Evolutionary conservation across 176 grass and related monocot genomes (phyloP).

Genomic region (Tillandsia fasciculata): DNA sequence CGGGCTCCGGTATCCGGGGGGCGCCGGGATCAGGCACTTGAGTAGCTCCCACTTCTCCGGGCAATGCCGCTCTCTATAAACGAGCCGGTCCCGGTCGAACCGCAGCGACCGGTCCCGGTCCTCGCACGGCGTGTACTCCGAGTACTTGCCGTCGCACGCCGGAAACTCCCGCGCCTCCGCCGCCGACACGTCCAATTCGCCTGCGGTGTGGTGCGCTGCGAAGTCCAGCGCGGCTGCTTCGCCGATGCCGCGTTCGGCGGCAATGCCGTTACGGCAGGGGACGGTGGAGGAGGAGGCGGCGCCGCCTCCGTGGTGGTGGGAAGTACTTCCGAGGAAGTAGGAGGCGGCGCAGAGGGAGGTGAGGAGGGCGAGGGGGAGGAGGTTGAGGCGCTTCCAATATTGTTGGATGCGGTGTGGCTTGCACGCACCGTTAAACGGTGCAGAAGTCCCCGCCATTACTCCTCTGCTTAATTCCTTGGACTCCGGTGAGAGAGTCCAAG

Average conservation of each 20-base stretch:
- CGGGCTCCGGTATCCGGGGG: slow-evolving; percentile 59
- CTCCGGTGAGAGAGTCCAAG: too few species aligned
- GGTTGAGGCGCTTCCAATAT: slow-evolving; percentile 22
- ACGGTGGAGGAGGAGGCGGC: slow-evolving; percentile 26
- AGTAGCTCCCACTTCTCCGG: slow-evolving; percentile 50
- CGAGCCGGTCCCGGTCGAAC: slow-evolving; percentile 52
- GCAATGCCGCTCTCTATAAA: slow-evolving; percentile 96
- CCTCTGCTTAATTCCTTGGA: too few species aligned
- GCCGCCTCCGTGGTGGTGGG: slow-evolving; percentile 40
- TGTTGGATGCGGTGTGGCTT: slow-evolving; percentile 6
- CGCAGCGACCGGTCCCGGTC: slow-evolving; percentile 63
- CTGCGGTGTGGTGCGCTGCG: slow-evolving; percentile 55
- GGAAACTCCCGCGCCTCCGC: slow-evolving; percentile 24
- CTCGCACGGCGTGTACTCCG: slow-evolving; percentile 94
- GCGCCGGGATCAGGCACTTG: slow-evolving; percentile 68
- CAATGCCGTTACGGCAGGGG: slow-evolving; percentile 17
- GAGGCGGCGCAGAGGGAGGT: slow-evolving; percentile 63
- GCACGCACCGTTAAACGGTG: too few species aligned
- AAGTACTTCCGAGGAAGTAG: slow-evolving; percentile 75
- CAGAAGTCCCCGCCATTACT: slow-evolving; percentile 11
- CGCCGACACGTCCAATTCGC: slow-evolving; percentile 8
- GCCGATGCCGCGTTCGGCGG: neutral
- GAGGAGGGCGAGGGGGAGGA: slow-evolving; percentile 44
- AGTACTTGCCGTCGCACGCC: slow-evolving; percentile 48
- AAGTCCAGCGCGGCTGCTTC: slow-evolving; percentile 44